phyloP scores from a whole-genome alignment of 768 basidiomycete species.

The Obba rivulosa region DNA sequence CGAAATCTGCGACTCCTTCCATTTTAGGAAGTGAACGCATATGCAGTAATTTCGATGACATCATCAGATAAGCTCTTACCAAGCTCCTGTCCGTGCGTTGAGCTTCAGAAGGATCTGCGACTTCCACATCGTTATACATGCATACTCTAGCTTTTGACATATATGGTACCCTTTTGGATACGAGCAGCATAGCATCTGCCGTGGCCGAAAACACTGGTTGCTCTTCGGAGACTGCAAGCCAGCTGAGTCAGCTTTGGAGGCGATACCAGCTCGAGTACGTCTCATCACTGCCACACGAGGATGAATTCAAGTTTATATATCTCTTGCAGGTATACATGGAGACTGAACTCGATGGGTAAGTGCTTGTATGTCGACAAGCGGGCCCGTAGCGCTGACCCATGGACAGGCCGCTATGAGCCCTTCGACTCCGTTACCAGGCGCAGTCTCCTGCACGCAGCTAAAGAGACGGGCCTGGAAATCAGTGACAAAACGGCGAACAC shows the following conservation, averaged over 20 bases:
- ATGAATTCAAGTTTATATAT: neutral
- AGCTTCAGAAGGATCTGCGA: neutral
- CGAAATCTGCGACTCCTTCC: too few relatives aligned
- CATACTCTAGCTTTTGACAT: slow-evolving; percentile 24
- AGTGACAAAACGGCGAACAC: slow-evolving; percentile 2
- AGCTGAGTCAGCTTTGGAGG: slow-evolving; percentile 16
- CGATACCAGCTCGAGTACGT: slow-evolving; percentile 26
- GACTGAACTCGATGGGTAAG: slow-evolving; percentile 18
- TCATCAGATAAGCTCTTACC: too few relatives aligned
- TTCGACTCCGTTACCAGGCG: slow-evolving; percentile 22
- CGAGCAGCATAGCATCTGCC: slow-evolving; percentile 13
- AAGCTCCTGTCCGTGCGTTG: too few relatives aligned
- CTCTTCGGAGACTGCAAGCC: slow-evolving; percentile 6
- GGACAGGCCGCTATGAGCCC: slow-evolving; percentile 20
- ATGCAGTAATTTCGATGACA: too few relatives aligned
- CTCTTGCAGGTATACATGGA: slow-evolving; percentile 25
- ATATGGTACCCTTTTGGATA: slow-evolving; percentile 27
- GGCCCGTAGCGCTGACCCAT: too few relatives aligned
- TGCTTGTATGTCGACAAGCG: neutral
- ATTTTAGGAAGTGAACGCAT: too few relatives aligned
- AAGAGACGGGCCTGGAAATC: slow-evolving; percentile 10
- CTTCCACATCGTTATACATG: too few relatives aligned
- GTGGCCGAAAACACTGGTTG: slow-evolving; percentile 2
- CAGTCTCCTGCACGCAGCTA: slow-evolving; percentile 20
- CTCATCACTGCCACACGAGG: too few relatives aligned